Evolutionary conservation across 2,329 filamentous ascomycete species (phyloP).

Genomic region (Penicillium concentricum): DNA sequence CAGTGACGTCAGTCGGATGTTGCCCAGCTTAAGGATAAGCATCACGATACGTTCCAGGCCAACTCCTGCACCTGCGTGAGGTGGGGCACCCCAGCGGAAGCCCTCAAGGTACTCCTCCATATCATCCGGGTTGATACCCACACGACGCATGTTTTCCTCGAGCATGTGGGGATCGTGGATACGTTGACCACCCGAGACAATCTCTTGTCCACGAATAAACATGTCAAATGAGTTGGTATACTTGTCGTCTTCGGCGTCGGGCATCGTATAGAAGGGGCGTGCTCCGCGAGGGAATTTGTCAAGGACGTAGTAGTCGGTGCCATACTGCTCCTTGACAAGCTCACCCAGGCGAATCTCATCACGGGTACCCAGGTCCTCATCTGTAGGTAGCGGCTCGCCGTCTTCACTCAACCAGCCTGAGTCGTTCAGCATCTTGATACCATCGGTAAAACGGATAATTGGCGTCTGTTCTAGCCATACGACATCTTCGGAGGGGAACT

Average conservation of each 20-base stretch:
- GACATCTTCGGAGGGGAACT: constrained; percentile 83
- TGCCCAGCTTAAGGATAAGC: constrained; percentile 79
- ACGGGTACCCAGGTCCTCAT: constrained; percentile 79
- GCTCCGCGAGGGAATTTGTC: constrained; percentile 88
- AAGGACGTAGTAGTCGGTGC: constrained; percentile 88
- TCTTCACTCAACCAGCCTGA: constrained; percentile 76
- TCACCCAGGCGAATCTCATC: constrained; percentile 85
- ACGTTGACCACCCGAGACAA: constrained; percentile 88
- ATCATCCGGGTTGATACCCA: constrained; percentile 72
- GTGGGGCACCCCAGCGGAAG: constrained; percentile 84
- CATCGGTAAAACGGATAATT: constrained; percentile 75
- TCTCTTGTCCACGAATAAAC: constrained; percentile 89
- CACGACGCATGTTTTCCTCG: constrained; percentile 71
- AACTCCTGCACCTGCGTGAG: constrained; percentile 86
- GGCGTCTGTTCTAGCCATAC: constrained; percentile 85
- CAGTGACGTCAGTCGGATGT: constrained; percentile 83
- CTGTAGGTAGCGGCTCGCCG: constrained; percentile 65
- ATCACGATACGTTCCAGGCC: constrained; percentile 87
- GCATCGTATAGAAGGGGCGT: constrained; percentile 89
- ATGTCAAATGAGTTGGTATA: constrained; percentile 94
- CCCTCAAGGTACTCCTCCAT: constrained; percentile 90
- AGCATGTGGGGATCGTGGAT: constrained; percentile 77
- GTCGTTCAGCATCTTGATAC: constrained; percentile 74
- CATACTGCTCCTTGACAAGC: constrained; percentile 80
- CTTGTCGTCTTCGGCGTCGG: constrained; percentile 67